A percentile compares a stretch with the other conserved stretches of the same genome.
phyloP scores from a whole-genome alignment of 768 basidiomycete genomes.

The Suillus occidentalis region DNA sequence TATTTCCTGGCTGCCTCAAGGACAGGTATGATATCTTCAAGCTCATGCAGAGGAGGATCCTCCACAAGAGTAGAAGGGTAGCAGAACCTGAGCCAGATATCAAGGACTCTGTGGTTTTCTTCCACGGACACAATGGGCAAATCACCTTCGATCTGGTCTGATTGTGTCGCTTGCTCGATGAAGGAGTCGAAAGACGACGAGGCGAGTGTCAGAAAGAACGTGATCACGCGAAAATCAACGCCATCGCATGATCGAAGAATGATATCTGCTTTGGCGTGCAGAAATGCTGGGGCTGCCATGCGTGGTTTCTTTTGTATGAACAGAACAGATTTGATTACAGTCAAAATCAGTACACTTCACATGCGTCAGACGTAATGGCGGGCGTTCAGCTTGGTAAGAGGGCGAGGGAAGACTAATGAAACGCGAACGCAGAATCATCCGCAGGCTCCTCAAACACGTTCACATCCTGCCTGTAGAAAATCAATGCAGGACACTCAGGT shows the following conservation, averaged over 20 bases:
- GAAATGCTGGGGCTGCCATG: slow-evolving; percentile 27
- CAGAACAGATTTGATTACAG: not conserved
- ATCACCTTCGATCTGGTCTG: slow-evolving; percentile 10
- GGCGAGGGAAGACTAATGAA: too few species aligned
- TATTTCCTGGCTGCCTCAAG: slow-evolving; percentile 9
- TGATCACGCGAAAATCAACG: slow-evolving; percentile 37
- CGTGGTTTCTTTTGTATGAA: not conserved
- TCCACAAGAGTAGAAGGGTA: slow-evolving; percentile 13
- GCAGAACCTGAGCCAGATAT: slow-evolving; percentile 15
- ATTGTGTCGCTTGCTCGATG: slow-evolving; percentile 24
- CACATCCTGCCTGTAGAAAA: not conserved
- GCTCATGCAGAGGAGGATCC: slow-evolving; percentile 7
- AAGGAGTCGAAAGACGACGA: slow-evolving; percentile 37
- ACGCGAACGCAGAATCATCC: too few species aligned
- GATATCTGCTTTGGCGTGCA: slow-evolving; percentile 34
- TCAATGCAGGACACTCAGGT: not conserved
- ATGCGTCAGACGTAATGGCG: too few species aligned
- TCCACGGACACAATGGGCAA: slow-evolving; percentile 10
- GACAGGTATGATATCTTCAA: slow-evolving; percentile 6
- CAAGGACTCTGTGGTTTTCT: slow-evolving; percentile 12
- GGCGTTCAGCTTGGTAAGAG: too few species aligned
- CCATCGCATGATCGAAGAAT: slow-evolving; percentile 38
- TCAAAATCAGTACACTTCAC: too few species aligned
- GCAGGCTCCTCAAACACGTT: too few species aligned
- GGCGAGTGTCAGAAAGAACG: slow-evolving; percentile 35